Percentiles rank a stretch among this genome's conserved stretches.
These are phyloP conservation scores for Venturiaceae sp. DNA, from an alignment of 2,329 filamentous ascomycete genomes.

Conservation along the genomic window DNA sequence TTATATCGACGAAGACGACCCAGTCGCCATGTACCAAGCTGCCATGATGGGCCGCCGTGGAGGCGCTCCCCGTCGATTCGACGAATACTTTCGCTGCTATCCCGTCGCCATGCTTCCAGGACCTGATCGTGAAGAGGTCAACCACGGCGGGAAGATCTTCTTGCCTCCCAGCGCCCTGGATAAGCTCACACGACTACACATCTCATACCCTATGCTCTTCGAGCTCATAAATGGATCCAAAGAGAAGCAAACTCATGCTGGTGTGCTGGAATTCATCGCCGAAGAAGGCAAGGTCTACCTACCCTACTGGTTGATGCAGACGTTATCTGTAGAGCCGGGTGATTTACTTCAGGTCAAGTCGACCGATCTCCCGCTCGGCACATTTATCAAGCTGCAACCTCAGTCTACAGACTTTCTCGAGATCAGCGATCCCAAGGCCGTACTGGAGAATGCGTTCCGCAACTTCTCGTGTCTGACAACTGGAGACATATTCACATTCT, in stretches of 20 bases:
- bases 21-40: conserved; percentile 43
- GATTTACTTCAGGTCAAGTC: conserved; percentile 94
- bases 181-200: conserved; percentile 91
- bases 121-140: conserved; percentile 77
- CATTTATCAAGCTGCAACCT: conserved; percentile 91
- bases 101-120: conserved; percentile 91
- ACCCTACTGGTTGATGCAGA: conserved; percentile 97
- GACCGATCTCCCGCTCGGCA: conserved; percentile 81
- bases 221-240: conserved; percentile 86
- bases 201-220: conserved; percentile 95
- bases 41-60: conserved; percentile 41
- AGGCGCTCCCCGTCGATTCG: conserved; percentile 64
- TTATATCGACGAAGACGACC: conserved; percentile 44
- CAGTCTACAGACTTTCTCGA: conserved; percentile 91
- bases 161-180: conserved; percentile 93
- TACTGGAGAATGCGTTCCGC: conserved; percentile 91
- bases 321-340: conserved; percentile 76
- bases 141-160: conserved; percentile 96
- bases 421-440: conserved; percentile 93
- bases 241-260: conserved; percentile 75
- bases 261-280: conserved; percentile 93
- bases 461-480: conserved; percentile 92
- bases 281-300: conserved; percentile 96
- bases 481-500: conserved; percentile 90
- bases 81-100: conserved; percentile 98